A percentile compares a stretch with the other conserved stretches of the same genome.
phyloP scores from a whole-genome alignment of 257 asterid species.

The Nicotiana otophora region DNA sequence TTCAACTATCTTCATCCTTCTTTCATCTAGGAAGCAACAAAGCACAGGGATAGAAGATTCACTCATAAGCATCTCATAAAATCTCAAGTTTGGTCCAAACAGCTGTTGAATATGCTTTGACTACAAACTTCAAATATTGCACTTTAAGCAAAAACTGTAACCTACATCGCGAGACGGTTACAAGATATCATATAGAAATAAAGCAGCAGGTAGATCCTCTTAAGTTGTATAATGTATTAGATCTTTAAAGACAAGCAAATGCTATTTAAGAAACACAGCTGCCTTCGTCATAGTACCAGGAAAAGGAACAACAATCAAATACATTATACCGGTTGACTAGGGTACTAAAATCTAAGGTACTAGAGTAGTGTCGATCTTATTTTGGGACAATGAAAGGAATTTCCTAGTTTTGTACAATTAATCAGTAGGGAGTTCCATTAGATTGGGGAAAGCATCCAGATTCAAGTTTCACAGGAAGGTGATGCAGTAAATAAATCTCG shows the following conservation, averaged over 20 bases:
- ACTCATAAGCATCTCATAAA: background rate
- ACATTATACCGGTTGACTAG: background rate
- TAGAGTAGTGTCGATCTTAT: background rate
- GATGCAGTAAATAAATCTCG: background rate
- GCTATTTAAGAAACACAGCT: background rate
- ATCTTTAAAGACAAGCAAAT: background rate
- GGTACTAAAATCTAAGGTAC: background rate
- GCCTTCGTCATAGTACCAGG: background rate
- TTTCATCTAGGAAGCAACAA: conserved; percentile 42
- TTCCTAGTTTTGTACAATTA: background rate
- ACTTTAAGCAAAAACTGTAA: conserved; percentile 12
- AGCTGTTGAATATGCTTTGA: background rate
- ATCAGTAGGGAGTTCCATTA: background rate
- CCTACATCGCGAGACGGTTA: background rate
- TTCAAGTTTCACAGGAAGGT: background rate
- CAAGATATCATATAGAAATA: background rate
- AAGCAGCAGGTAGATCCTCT: background rate
- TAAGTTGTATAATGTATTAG: background rate
- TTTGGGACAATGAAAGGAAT: background rate
- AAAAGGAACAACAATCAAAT: background rate
- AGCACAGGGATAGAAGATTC: background rate
- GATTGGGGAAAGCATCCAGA: too few relatives aligned
- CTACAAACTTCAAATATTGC: conserved; percentile 2
- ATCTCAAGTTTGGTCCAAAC: background rate
- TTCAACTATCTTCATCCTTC: conserved; percentile 73